A percentile compares a stretch with the other conserved stretches of the same genome.
Evolutionary conservation across 2,329 filamentous ascomycete genomes (phyloP).

Genomic region (Aspergillus awamori): DNA sequence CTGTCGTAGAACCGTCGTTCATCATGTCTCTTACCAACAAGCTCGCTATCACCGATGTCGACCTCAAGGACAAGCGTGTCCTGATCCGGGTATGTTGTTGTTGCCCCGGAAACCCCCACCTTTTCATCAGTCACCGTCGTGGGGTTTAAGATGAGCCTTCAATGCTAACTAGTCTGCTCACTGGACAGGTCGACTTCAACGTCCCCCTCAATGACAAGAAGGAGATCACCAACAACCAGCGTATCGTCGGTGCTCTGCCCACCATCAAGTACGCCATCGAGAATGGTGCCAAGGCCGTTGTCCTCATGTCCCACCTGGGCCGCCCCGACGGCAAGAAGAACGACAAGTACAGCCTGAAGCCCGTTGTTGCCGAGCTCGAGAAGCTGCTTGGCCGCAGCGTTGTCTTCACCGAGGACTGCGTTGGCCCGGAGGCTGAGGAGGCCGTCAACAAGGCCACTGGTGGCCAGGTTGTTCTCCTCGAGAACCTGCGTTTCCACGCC

Average conservation of each 20-base stretch:
- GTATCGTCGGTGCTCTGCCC: constrained; percentile 91
- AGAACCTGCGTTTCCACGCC: constrained; percentile 97
- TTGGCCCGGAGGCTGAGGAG: constrained; percentile 86
- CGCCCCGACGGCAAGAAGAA: constrained; percentile 89
- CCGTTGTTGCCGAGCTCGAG: constrained; percentile 88
- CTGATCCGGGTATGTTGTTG: constrained; percentile 79
- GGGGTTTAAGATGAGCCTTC: not conserved
- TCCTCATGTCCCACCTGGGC: constrained; percentile 98
- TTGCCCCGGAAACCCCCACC: constrained; percentile 4
- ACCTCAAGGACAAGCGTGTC: constrained; percentile 97
- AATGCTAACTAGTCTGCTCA: constrained; percentile 16
- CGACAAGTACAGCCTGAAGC: constrained; percentile 91
- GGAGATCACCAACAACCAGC: constrained; percentile 97
- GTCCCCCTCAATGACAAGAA: constrained; percentile 91
- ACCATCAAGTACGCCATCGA: constrained; percentile 95
- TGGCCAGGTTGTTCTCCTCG: constrained; percentile 85
- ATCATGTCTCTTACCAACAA: constrained; percentile 97
- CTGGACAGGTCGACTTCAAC: constrained; percentile 92
- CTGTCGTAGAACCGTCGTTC: constrained; percentile 21
- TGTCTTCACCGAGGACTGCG: constrained; percentile 85
- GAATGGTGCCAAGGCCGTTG: constrained; percentile 84
- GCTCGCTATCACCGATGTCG: constrained; percentile 92
- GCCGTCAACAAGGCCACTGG: constrained; percentile 79
- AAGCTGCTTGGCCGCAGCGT: constrained; percentile 84
- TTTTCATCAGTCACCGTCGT: constrained; percentile 25